Evolutionary conservation across 2,329 filamentous ascomycete species (phyloP), one percentile per base, ranked within the genome.

Genomic region (Colletotrichum lentis): DNA sequence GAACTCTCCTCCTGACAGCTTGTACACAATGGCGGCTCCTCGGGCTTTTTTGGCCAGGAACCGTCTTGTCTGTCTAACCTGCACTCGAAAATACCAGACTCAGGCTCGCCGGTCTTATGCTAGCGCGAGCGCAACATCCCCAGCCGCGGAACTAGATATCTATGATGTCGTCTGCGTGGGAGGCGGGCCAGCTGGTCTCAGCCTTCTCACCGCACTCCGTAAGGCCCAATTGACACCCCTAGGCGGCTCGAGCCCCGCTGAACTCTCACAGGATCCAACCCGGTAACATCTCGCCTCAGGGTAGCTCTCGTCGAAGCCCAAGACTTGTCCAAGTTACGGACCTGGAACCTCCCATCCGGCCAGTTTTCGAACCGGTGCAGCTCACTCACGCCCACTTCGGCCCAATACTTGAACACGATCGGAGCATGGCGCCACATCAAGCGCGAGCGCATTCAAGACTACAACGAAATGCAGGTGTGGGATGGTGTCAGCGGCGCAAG

Each of bases 391-490:
- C 95, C 95, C 0, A 86, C 91, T 0, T 97, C 94, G 0, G 91
- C 93, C n/a, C 85, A 84, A 3, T 97, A 96, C 75, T 85, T 98
- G 71, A 85, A 92, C 75, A 83, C 86, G 5, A 96, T 97, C 69
- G 96, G 95, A 43, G 94, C 91, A 57, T 98, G 95, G 96, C 76
- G 84, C 7, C 89, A 96, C 75, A 82, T 97, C 69, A 86, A 92
- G 72, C 81, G 84, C 49, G 83, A 87, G 6, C 88, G 96, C 39
- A 88, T 96, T 41, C 94, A 97, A 81, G 86, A 90, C 0, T 99
- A 97, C 78, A 90, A 96, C 68, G 92, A 95, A 74, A 99, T 99
- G 96, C 91, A 97, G 78, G 96, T 98, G 39, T 99, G 96, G 96
- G 96, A 99, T 78, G 96, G 95, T 70, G 88, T 97, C 64, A 92